Evolutionary conservation across 1,284 basidiomycete genomes (phyloP).

Genomic region (Schizophyllum commune): DNA sequence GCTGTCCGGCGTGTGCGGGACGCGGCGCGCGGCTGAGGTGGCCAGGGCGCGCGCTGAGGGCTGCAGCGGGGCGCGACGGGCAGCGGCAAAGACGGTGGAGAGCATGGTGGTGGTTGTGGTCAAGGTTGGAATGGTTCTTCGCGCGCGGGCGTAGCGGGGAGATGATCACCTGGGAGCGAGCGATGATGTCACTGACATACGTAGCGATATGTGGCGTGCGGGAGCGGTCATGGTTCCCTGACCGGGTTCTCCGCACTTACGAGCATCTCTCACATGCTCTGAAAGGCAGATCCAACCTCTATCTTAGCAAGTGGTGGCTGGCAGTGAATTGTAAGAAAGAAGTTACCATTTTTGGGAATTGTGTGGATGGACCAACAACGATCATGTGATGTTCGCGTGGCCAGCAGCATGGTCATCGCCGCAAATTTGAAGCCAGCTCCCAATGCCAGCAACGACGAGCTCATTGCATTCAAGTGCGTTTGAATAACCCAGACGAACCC

Average conservation of each 20-base stretch:
- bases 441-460: neutral
- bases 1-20: neutral
- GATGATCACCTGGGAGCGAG: neutral
- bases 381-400: neutral
- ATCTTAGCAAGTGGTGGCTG: no score
- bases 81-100: neutral
- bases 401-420: neutral
- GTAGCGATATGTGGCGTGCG: neutral
- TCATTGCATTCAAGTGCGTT: neutral
- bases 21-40: neutral
- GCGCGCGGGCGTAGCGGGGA: neutral
- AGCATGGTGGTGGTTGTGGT: neutral
- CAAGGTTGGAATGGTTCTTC: neutral
- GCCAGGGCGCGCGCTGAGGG: neutral
- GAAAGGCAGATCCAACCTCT: no score
- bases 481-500: no score
- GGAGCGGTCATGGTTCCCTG: neutral
- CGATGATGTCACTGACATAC: neutral
- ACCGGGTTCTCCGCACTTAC: neutral
- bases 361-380: neutral
- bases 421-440: neutral
- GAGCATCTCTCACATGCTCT: no score
- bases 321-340: neutral
- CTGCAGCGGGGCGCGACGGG: neutral
- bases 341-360: neutral